A percentile compares a stretch with the other conserved stretches of the same genome.
Conservation (phyloP, 2,329 filamentous ascomycete species). For the Penicillium rolfsii region DNA sequence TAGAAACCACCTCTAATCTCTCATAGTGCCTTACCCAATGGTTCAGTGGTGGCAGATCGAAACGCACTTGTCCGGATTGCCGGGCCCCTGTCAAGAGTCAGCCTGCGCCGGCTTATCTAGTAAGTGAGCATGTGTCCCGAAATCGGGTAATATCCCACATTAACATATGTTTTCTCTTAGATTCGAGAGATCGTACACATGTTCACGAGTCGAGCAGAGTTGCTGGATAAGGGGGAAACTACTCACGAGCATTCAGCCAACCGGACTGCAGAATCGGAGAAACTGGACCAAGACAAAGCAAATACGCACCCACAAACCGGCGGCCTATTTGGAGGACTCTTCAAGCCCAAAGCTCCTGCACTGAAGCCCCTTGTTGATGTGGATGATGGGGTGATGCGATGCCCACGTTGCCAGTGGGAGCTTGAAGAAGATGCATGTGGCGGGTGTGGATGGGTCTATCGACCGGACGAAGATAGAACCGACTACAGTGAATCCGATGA, state of each 20-base stretch:
- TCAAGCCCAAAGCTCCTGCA: conserved; percentile 43
- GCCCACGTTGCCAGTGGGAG: conserved; percentile 66
- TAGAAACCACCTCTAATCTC: conserved; percentile 28
- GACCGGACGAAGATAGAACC: conserved; percentile 48
- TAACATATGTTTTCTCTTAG: conserved; percentile 39
- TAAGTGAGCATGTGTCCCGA: conserved; percentile 38
- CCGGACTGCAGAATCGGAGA: conserved; percentile 62
- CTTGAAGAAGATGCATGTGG: conserved; percentile 60
- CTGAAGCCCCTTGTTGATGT: conserved; percentile 56
- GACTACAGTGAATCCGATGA: conserved; percentile 52
- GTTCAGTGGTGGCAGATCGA: conserved; percentile 57
- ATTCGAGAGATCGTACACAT: conserved; percentile 67
- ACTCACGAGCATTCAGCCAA: conserved; percentile 62
- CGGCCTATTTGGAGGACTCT: conserved; percentile 67
- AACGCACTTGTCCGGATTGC: conserved; percentile 71
- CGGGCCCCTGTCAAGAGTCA: conserved; percentile 60
- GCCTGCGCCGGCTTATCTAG: conserved; percentile 67
- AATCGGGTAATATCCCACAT: not conserved
- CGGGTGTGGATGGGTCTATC: conserved; percentile 55
- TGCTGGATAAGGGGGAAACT: conserved; percentile 66
- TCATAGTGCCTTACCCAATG: conserved; percentile 60
- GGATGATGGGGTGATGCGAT: conserved; percentile 64
- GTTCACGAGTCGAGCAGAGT: conserved; percentile 62
- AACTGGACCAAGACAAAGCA: conserved; percentile 63
- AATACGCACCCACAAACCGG: conserved; percentile 53